A percentile compares a stretch with the other conserved stretches of the same genome.
These are phyloP conservation scores for Pichia norvegensis DNA, from an alignment of 1,139 yeast genomes.

Conservation along the genomic window DNA sequence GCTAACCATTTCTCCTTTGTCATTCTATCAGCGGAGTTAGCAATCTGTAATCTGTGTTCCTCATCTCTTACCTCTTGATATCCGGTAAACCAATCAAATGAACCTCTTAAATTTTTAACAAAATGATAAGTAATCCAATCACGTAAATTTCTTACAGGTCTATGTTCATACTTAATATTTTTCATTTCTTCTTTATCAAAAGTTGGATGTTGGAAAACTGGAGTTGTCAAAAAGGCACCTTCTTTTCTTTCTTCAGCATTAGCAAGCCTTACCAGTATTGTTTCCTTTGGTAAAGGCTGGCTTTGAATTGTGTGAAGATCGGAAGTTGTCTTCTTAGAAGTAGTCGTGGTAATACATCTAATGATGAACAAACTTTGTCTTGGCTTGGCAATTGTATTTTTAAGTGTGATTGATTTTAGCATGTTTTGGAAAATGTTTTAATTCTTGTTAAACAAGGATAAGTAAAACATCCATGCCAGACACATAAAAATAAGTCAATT, in stretches of 20 bases:
- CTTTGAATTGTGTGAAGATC: background rate
- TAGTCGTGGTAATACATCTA: background rate
- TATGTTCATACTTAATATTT: constrained; percentile 42
- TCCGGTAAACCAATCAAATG: constrained; percentile 60
- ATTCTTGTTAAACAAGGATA: too few species aligned
- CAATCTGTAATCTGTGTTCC: constrained; percentile 23
- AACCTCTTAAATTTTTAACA: constrained; percentile 37
- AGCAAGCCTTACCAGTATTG: background rate
- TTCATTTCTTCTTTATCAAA: constrained; percentile 42
- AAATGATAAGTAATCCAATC: constrained; percentile 49
- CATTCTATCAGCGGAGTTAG: constrained; percentile 36
- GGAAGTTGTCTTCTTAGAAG: background rate
- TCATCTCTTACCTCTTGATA: constrained; percentile 43
- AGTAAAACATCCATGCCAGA: too few species aligned
- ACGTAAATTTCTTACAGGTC: constrained; percentile 39
- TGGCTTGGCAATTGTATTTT: background rate
- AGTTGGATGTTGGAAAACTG: constrained; percentile 52
- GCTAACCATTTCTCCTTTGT: constrained; percentile 61
- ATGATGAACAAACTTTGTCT: background rate
- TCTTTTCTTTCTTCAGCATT: constrained; percentile 6
- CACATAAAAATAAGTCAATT: too few species aligned
- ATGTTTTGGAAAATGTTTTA: too few species aligned
- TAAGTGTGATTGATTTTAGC: background rate
- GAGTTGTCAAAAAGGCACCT: constrained; percentile 22
- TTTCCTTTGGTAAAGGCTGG: background rate